Evolutionary conservation across 2,329 filamentous ascomycete genomes (phyloP).

Genomic region (Rutstroemia sp.): DNA sequence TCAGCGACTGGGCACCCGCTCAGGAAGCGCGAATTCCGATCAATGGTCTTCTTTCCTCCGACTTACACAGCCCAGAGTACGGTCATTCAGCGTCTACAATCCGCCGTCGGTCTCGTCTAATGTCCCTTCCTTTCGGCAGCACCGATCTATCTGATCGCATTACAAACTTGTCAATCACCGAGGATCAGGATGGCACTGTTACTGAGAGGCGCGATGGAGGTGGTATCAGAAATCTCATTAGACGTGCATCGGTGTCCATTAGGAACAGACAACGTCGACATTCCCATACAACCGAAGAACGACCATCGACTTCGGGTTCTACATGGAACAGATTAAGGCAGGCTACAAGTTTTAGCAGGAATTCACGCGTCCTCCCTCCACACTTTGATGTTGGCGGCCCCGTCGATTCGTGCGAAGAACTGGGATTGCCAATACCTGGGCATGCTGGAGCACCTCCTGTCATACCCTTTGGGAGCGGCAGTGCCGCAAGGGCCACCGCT

Average conservation of each 20-base stretch:
- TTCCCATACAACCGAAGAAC: slow-evolving; percentile 22
- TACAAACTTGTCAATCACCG: not conserved
- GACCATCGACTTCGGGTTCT: slow-evolving; percentile 19
- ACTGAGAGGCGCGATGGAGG: not conserved
- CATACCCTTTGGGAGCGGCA: slow-evolving; percentile 52
- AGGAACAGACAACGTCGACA: slow-evolving; percentile 25
- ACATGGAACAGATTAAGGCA: slow-evolving; percentile 26
- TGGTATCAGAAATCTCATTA: slow-evolving; percentile 18
- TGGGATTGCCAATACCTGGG: slow-evolving; percentile 23
- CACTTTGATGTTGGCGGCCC: slow-evolving; percentile 12
- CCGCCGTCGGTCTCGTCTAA: slow-evolving; percentile 23
- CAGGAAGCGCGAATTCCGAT: slow-evolving; percentile 38
- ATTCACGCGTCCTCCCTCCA: slow-evolving; percentile 17
- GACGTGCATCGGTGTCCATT: slow-evolving; percentile 27
- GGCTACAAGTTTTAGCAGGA: slow-evolving; percentile 27
- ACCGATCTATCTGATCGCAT: not conserved
- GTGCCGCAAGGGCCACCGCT: slow-evolving; percentile 51
- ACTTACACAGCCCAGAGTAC: not conserved
- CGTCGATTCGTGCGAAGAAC: slow-evolving; percentile 18
- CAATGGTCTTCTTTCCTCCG: slow-evolving; percentile 16
- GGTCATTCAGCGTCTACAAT: slow-evolving; percentile 22
- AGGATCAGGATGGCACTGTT: not conserved
- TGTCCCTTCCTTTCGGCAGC: not conserved
- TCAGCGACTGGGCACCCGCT: slow-evolving; percentile 36
- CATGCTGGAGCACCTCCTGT: slow-evolving; percentile 47